Evolutionary conservation across 176 grass and related monocot species (phyloP).

Genomic region (Tillandsia leiboldiana): DNA sequence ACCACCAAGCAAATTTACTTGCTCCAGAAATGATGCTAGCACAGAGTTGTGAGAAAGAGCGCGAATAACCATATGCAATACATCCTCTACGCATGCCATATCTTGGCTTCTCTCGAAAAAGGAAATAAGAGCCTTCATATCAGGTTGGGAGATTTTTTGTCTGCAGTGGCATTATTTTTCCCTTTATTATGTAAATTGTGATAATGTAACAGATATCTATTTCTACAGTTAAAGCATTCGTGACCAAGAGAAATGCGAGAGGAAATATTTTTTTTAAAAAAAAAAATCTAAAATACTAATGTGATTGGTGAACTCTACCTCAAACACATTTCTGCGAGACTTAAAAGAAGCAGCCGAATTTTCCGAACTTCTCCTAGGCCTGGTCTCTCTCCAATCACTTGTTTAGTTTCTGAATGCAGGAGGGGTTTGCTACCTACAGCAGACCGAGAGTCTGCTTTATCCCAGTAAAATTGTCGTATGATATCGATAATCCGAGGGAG

Average conservation of each 20-base stretch:
- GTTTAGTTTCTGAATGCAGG: constrained; percentile 52
- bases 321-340: constrained; percentile 89
- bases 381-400: constrained; percentile 60
- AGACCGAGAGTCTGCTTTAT: constrained; percentile 47
- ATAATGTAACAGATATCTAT: constrained; percentile 8
- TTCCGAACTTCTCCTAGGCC: constrained; percentile 68
- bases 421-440: constrained; percentile 53
- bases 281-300: neutral
- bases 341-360: constrained; percentile 81
- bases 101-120: constrained; percentile 96
- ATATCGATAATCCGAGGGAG: constrained; percentile 76
- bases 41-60: constrained; percentile 69
- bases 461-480: constrained; percentile 66
- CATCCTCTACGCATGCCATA: constrained; percentile 90
- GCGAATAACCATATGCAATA: constrained; percentile 84
- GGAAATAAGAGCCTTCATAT: constrained; percentile 81
- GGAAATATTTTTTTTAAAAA: constrained; percentile 4
- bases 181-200: constrained; percentile 3
- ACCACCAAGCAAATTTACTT: constrained; percentile 79
- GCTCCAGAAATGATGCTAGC: constrained; percentile 68
- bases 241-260: neutral
- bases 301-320: constrained; percentile 32
- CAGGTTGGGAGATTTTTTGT: constrained; percentile 62
- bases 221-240: neutral
- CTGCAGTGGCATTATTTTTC: constrained; percentile 33